These are phyloP conservation scores for Geotrichum fermentans DNA, from an alignment of 1,139 yeast genomes.

Conservation along the genomic window DNA sequence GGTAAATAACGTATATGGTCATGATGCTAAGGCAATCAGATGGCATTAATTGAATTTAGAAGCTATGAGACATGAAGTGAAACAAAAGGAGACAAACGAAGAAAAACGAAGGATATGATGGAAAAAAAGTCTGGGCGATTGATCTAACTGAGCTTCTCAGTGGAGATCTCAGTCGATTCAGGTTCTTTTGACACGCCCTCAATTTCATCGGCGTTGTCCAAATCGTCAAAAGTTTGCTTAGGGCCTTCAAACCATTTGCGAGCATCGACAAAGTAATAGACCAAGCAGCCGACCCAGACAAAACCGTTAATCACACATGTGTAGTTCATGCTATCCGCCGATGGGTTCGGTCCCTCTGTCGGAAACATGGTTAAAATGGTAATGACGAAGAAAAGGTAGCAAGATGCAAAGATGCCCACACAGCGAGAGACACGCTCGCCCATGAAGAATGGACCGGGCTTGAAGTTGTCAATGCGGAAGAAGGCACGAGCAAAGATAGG, in stretches of 20 bases:
- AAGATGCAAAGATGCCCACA: slow-evolving; percentile 28
- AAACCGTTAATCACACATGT: slow-evolving; percentile 58
- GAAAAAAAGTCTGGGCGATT: too few relatives aligned
- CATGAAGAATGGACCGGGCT: slow-evolving; percentile 61
- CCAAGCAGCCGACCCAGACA: slow-evolving; percentile 48
- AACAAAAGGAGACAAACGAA: too few relatives aligned
- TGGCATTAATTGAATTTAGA: too few relatives aligned
- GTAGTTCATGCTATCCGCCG: slow-evolving; percentile 55
- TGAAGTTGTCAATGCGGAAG: slow-evolving; percentile 46
- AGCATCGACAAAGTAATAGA: slow-evolving; percentile 53
- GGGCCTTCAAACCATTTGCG: slow-evolving; percentile 64
- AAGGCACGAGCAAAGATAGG: slow-evolving; percentile 48
- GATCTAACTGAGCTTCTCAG: too few relatives aligned
- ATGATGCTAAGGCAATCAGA: too few relatives aligned
- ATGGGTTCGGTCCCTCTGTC: slow-evolving; percentile 46
- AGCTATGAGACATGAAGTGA: too few relatives aligned
- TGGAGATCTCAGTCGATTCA: not conserved
- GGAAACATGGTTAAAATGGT: slow-evolving; percentile 61
- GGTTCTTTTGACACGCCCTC: not conserved
- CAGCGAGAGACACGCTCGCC: slow-evolving; percentile 47
- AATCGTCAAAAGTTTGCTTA: slow-evolving; percentile 46
- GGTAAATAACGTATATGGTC: too few relatives aligned
- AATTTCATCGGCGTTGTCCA: not conserved
- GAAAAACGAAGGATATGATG: too few relatives aligned
- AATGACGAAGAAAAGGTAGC: slow-evolving; percentile 49